Conservation (phyloP, 2,329 filamentous ascomycete genomes). For the Trichothecium sympodiale region DNA sequence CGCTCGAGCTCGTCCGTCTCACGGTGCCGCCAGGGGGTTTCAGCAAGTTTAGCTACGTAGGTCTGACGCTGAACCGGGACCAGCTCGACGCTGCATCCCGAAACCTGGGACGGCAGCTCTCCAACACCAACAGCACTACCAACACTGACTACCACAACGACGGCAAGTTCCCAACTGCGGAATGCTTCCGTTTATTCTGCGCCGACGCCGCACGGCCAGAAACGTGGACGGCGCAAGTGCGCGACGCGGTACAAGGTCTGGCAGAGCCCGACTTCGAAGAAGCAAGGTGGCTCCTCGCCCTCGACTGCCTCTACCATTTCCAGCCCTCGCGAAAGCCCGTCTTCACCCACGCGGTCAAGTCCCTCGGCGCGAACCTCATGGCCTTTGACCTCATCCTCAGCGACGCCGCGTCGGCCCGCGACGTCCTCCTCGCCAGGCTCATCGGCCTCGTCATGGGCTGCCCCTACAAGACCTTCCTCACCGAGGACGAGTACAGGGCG, state of each 20-base stretch:
- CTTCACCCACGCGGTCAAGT: constrained; percentile 26
- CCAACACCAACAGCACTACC: too few species aligned
- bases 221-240: constrained; percentile 23
- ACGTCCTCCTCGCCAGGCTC: constrained; percentile 23
- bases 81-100: constrained; percentile 30
- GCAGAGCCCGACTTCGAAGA: constrained; percentile 9
- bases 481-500: constrained; percentile 29
- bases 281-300: constrained; percentile 37
- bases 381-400: constrained; percentile 41
- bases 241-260: constrained; percentile 14
- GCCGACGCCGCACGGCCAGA: constrained; percentile 37
- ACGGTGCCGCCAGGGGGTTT: constrained; percentile 10
- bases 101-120: constrained; percentile 14
- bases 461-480: constrained; percentile 37
- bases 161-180: constrained; percentile 2
- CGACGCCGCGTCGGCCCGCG: constrained; percentile 13
- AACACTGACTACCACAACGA: background rate
- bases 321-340: constrained; percentile 36
- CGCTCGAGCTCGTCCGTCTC: constrained; percentile 27
- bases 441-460: constrained; percentile 35
- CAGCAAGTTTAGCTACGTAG: constrained; percentile 32
- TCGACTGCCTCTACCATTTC: constrained; percentile 49
- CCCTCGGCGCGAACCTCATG: constrained; percentile 37
- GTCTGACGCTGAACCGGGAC: constrained; percentile 35
- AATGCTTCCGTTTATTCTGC: constrained; percentile 28